These are phyloP conservation scores for Tulasnella sp. DNA, from an alignment of 768 basidiomycete species.

Conservation along the genomic window DNA sequence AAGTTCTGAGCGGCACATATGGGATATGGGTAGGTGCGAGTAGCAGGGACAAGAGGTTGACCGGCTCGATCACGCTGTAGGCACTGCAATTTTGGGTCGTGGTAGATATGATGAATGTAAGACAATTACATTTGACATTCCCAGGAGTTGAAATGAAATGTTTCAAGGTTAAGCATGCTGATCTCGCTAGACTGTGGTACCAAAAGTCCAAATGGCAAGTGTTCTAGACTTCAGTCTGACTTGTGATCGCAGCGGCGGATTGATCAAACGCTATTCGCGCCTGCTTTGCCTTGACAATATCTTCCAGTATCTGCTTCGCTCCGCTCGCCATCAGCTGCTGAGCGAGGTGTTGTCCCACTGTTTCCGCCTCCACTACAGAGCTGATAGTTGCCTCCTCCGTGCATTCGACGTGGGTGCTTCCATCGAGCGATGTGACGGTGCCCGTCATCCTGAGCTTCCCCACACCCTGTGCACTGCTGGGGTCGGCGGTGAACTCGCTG, in stretches of 20 bases:
- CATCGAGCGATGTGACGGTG: slow-evolving; percentile 76
- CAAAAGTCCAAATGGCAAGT: too few relatives aligned
- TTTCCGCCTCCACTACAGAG: slow-evolving; percentile 50
- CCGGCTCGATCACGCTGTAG: slow-evolving; percentile 25
- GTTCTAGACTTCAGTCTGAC: too few relatives aligned
- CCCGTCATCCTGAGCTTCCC: slow-evolving; percentile 52
- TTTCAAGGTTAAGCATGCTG: too few relatives aligned
- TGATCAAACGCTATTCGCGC: slow-evolving; percentile 35
- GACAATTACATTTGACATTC: too few relatives aligned
- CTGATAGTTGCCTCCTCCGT: slow-evolving; percentile 39
- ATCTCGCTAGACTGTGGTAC: too few relatives aligned
- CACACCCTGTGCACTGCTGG: slow-evolving; percentile 14
- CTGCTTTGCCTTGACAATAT: slow-evolving; percentile 61
- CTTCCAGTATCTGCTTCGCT: slow-evolving; percentile 68
- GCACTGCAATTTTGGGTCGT: neutral
- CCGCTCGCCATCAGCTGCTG: slow-evolving; percentile 52
- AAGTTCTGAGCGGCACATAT: slow-evolving; percentile 25
- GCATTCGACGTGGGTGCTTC: slow-evolving; percentile 57
- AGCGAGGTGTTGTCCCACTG: slow-evolving; percentile 57
- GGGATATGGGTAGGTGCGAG: slow-evolving; percentile 38
- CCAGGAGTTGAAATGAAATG: too few relatives aligned
- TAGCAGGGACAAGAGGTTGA: slow-evolving; percentile 39
- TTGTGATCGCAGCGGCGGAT: slow-evolving; percentile 14
- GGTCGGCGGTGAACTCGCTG: neutral
- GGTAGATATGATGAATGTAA: too few relatives aligned